Evolutionary conservation across 495 filamentous ascomycete species (phyloP), one percentile per base, ranked within the genome.

Genomic region (Xylaria nigripes): DNA sequence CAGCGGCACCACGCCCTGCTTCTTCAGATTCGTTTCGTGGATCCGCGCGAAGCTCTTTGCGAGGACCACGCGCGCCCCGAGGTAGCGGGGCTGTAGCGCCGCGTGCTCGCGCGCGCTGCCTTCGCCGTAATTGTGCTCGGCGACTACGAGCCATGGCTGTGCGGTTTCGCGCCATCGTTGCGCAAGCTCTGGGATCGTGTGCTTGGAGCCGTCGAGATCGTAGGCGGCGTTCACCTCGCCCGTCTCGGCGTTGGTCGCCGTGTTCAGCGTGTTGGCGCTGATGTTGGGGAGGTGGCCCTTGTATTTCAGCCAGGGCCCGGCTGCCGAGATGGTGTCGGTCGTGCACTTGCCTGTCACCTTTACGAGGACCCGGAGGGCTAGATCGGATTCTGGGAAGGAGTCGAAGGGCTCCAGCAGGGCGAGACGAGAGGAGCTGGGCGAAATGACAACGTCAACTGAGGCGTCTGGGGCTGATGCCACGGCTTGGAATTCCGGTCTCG

Each of bases 281-380:
- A 98, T 98, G 74, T 98, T 98, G 67, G 92, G 89, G 29, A 98
- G 81, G 69, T 98, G 93, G 57, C 93, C 93, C 78, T 97, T 97
- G 81, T 96, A 98, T 72, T 96, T 97, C 32, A 98, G 78, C 93
- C 93, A 98, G 3, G 91, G 91, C 6, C 93, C 93, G 2, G 93
- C 93, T 6, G 92, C 93, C 19, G 91, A 96, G 68, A 98, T 98
- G 55, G 93, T 96, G 71, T 98, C 93, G 30, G 93, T 98, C 32
- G 93, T 96, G 81, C 93, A 97, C 71, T 98, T 94, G 51, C 93
- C 93, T 54, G 89, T 86, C 45, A 97, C 86, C 73, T 96, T 96
- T 77, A 93, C 89, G 13, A 98, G 84, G 16, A 98, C 89, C 24
- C 79, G 79, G 13, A 94, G 75, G 34, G 77, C 74, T 18, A 96